These are phyloP conservation scores for Fagopyrum esculentum DNA, from an alignment of 148 eudicot species.

Conservation along the genomic window DNA sequence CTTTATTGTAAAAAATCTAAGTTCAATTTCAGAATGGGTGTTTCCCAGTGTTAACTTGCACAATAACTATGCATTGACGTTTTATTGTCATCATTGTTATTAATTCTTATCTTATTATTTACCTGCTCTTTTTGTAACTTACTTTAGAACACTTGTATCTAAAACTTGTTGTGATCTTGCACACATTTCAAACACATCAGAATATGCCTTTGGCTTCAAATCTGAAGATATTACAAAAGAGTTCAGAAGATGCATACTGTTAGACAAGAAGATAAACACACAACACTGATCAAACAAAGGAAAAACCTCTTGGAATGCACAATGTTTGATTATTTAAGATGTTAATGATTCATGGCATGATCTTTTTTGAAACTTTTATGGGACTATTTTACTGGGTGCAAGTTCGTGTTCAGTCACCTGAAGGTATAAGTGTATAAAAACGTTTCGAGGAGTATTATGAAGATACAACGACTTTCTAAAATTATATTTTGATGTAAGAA, in stretches of 20 bases:
- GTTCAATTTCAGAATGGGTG: not conserved
- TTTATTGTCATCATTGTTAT: not conserved
- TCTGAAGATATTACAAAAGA: constrained; percentile 27
- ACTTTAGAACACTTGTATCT: not conserved
- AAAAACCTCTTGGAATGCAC: no score
- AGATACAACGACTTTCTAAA: constrained; percentile 92
- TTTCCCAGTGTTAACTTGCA: not conserved
- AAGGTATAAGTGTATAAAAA: constrained; percentile 43
- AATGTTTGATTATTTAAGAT: no score
- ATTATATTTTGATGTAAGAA: constrained; percentile 70
- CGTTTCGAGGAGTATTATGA: constrained; percentile 59
- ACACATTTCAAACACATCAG: constrained; percentile 48
- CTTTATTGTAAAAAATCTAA: not conserved
- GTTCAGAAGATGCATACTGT: not conserved
- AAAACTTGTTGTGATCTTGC: constrained; percentile 20
- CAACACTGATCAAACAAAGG: no score
- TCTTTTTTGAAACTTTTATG: constrained; percentile 21
- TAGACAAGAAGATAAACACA: no score
- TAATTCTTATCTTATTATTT: not conserved
- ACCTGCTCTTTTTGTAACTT: not conserved
- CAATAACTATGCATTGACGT: no score
- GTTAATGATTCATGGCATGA: not conserved
- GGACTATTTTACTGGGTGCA: constrained; percentile 90
- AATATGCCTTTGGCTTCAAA: constrained; percentile 36
- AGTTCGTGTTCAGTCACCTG: constrained; percentile 84